phyloP scores from a whole-genome alignment of 352 stramenopile genomes.

The Pythium dissotocum region DNA sequence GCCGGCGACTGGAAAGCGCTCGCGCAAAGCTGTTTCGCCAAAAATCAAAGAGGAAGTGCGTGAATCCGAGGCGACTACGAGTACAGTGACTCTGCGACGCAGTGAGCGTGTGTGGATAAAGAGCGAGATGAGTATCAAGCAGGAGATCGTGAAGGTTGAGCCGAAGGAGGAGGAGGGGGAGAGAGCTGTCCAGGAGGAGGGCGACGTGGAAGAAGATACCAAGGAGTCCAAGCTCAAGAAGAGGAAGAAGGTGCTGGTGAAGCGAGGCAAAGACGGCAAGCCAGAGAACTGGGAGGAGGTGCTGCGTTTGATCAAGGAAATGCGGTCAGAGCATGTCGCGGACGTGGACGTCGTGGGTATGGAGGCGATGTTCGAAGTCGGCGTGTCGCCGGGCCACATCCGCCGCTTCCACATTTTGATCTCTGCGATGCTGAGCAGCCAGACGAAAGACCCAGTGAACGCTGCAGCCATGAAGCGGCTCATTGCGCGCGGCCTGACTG shows the following conservation, averaged over 20 bases:
- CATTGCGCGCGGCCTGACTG: conserved; percentile 70
- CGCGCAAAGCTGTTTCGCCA: background rate
- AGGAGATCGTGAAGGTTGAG: conserved; percentile 16
- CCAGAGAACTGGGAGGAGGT: conserved; percentile 61
- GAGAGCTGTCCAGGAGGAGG: conserved; percentile 7
- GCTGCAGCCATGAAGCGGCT: conserved; percentile 72
- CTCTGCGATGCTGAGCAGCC: conserved; percentile 95
- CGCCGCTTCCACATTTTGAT: conserved; percentile 93
- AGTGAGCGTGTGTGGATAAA: conserved; percentile 21
- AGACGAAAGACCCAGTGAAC: conserved; percentile 96
- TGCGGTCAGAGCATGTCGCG: conserved; percentile 59
- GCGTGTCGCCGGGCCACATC: conserved; percentile 41
- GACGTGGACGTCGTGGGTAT: conserved; percentile 76
- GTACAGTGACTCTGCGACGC: background rate
- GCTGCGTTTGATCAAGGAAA: conserved; percentile 60
- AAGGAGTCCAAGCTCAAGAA: conserved; percentile 16
- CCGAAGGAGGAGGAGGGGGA: background rate
- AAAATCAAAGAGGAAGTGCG: conserved; percentile 21
- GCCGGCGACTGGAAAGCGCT: conserved; percentile 5
- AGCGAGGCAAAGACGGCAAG: conserved; percentile 24
- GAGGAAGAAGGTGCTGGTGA: conserved; percentile 20
- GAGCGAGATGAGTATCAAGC: conserved; percentile 28
- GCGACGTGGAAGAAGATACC: conserved; percentile 8
- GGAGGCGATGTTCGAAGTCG: conserved; percentile 52
- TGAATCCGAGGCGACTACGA: background rate